Base-by-base conservation (phyloP, 73 alveolate species). In the Tetrahymena malaccensis region DNA sequence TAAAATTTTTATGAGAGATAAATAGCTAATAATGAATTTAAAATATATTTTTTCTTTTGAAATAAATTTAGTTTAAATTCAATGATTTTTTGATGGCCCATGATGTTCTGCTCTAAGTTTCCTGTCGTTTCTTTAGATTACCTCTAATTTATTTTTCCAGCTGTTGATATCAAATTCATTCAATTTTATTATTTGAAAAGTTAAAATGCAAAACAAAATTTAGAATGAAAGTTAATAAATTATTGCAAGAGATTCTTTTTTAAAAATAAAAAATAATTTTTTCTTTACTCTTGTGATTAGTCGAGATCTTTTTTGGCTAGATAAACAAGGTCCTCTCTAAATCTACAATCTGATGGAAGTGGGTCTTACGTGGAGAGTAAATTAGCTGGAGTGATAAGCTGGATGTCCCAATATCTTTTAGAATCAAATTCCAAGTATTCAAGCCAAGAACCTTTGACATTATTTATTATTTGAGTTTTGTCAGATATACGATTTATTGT, bases 321-420 rank as follows among this genome's bases (percentile, higher is more conserved):
- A 27, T 95, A 94, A n/a, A 95, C 94, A 31, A 99, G 96, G 94
- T 99, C 99, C 94, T 99, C 99, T 96, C 99, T 97, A 96, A 85
- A 99, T 96, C 99, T 96, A 93, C 99, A 97, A 96, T 99, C 99
- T 34, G 99, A 97, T 0, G 99, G 99, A 19, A 98, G 96, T 34
- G 99, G 99, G 84, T 94, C 83, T 85, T 58, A 96, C 19, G 94
- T 93, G 27, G 98, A 98, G 40, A 96, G 84, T 22, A 93, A 93
- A 33, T 94, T 96, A 16, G 94, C 94, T 17, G 98, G 98, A 43
- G 93, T 94, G 27, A 94, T 94, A 37, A 58, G 84, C 22, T 97
- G 96, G 8, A 97, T 22, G 34, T 96, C 96, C 97, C 98, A 97
- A 84, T 95, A 95, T 40, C 93, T 96, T 93, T 94, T 85, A 27